Base-by-base conservation (phyloP, 2,329 filamentous ascomycete species). In the Diaporthe sp. region DNA sequence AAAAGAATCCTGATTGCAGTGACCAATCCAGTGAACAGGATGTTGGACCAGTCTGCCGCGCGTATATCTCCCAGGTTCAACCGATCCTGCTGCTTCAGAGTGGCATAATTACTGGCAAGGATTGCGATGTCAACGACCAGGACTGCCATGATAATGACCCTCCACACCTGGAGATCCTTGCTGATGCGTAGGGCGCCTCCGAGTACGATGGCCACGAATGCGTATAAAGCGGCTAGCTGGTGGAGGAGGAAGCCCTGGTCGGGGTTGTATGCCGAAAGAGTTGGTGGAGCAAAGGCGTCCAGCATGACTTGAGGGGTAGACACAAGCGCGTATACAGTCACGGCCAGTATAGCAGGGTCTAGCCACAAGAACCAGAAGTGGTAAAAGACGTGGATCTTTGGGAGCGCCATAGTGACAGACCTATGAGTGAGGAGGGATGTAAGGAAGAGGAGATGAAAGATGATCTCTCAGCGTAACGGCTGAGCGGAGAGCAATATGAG, bases 281-380 rank as follows among this genome's bases (percentile, higher is more conserved):
- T 46, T 2, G 74, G 49, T 3, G 79, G 78, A 0, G 79, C 77
- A 46, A 80, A 61, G 49, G 74, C 67, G 4, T 80, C 73, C 9
- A 79, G 61, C 57, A 80, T 77, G 58, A 79, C 55, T 12, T 78
- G 73, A 0, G 75, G 79, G 0, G 44, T 72, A 67, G 77, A 77
- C 61, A 81, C 57, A 49, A 79, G 58, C 0, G 68, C 72, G 46
- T 74, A 76, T 62, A 78, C 72, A 9, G 78, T 79, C 22, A 72
- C 78, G 22, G 73, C 9, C 1, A 79, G 25, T 17, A 67, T 49
- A 15, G 78, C 1, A 25, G 78, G 78, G 19, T 80, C 78, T 1
- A 80, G n/a, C 44, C 67, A 80, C 0, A 74, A 79, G 71, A 79
- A 80, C 79, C 79, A 80, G 46, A 78, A 19, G 65, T 77, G 76